These are phyloP conservation scores for Erythrophleum fordii DNA, from an alignment of 306 rosid species.

Conservation along the genomic window DNA sequence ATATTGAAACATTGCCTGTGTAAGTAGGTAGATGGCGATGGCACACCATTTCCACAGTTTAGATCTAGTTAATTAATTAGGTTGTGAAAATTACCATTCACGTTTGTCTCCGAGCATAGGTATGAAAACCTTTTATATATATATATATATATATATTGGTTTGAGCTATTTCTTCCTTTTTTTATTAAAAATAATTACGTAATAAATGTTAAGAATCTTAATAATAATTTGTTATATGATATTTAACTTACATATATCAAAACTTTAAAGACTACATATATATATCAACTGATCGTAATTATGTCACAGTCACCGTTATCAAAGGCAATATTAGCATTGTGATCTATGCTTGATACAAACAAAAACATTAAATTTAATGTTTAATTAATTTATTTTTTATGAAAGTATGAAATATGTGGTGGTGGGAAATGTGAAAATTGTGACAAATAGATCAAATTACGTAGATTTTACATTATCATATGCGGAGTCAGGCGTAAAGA, in stretches of 20 bases:
- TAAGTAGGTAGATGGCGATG: background rate
- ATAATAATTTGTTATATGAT: no score
- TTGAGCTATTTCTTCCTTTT: no score
- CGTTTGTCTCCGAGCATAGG: background rate
- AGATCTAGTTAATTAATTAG: background rate
- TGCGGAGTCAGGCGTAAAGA: conserved; percentile 6
- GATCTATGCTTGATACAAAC: background rate
- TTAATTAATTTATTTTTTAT: background rate
- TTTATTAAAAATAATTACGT: no score
- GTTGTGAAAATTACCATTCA: background rate
- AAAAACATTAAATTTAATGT: background rate
- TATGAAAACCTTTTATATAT: no score
- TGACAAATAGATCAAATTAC: background rate
- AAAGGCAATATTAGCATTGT: no score
- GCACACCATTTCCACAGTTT: background rate
- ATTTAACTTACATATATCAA: no score
- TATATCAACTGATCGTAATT: no score
- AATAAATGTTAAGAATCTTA: no score
- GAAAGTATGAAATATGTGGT: background rate
- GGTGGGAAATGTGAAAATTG: background rate
- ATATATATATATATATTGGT: background rate
- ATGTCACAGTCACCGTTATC: no score
- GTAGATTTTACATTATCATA: conserved; percentile 38
- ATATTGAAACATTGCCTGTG: background rate
- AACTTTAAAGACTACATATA: no score